Conservation (phyloP, 2,329 filamentous ascomycete species). For the Emydomyces testavorans region DNA sequence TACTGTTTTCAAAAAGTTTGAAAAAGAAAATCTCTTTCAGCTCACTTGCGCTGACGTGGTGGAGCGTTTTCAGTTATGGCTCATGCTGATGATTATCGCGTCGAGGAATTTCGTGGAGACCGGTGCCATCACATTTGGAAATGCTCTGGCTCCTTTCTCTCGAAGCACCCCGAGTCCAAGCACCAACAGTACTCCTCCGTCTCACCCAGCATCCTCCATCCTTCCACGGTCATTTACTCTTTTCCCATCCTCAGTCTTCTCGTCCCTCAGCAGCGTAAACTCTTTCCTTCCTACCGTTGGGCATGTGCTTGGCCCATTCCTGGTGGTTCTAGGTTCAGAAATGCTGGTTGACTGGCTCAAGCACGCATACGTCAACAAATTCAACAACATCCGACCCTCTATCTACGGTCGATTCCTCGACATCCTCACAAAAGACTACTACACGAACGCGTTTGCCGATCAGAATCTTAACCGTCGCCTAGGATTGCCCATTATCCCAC, state of each 20-base stretch:
- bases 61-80: conserved; percentile 92
- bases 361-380: conserved; percentile 95
- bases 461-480: conserved; percentile 82
- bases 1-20: conserved; percentile 96
- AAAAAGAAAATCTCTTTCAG: conserved; percentile 96
- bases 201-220: conserved; percentile 56
- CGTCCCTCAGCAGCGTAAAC: conserved; percentile 34
- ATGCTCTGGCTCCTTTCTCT: conserved; percentile 27
- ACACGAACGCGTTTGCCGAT: conserved; percentile 85
- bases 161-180: conserved; percentile 24
- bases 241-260: conserved; percentile 50
- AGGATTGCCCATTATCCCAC: conserved; percentile 78
- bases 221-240: conserved; percentile 85
- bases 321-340: conserved; percentile 89
- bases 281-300: conserved; percentile 42
- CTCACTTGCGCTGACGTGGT: conserved; percentile 93
- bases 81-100: conserved; percentile 93
- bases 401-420: conserved; percentile 87
- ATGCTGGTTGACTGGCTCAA: conserved; percentile 97
- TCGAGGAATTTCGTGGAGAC: conserved; percentile 94
- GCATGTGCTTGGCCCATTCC: conserved; percentile 81
- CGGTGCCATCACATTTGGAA: conserved; percentile 57
- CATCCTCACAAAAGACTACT: conserved; percentile 93
- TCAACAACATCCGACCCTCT: conserved; percentile 88
- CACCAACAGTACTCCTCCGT: conserved; percentile 42